A percentile compares a stretch with the other conserved stretches of the same genome.
Conservation (phyloP, 495 filamentous ascomycete species). For the Annulohypoxylon nitens region DNA sequence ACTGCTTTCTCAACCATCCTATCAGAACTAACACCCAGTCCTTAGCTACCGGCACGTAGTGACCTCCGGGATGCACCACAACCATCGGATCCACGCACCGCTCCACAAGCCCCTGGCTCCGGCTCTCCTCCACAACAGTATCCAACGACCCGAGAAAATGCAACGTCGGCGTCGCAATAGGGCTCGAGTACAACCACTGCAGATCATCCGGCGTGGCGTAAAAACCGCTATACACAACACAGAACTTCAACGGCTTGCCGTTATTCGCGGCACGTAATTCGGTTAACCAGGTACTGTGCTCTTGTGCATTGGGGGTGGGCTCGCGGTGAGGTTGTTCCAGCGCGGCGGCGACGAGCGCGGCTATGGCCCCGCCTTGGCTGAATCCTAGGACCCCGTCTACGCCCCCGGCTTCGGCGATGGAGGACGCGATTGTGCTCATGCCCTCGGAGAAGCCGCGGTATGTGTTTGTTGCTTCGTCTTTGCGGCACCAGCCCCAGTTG, state of each 20-base stretch:
- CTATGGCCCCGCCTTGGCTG: slow-evolving; percentile 75
- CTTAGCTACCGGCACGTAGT: slow-evolving; percentile 87
- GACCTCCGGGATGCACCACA: slow-evolving; percentile 90
- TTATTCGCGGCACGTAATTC: slow-evolving; percentile 59
- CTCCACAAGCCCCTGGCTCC: slow-evolving; percentile 74
- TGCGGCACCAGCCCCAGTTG: slow-evolving; percentile 86
- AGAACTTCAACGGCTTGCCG: slow-evolving; percentile 79
- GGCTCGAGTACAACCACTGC: slow-evolving; percentile 80
- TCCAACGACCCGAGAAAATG: slow-evolving; percentile 89
- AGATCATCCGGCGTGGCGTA: slow-evolving; percentile 70
- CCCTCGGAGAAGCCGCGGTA: slow-evolving; percentile 78
- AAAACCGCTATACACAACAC: slow-evolving; percentile 84
- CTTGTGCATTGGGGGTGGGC: slow-evolving; percentile 40
- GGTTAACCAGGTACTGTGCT: slow-evolving; percentile 49
- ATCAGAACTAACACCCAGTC: slow-evolving; percentile 81
- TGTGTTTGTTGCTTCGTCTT: slow-evolving; percentile 67
- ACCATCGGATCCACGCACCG: slow-evolving; percentile 74
- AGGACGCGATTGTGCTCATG: slow-evolving; percentile 68
- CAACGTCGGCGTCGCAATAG: slow-evolving; percentile 80
- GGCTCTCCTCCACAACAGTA: slow-evolving; percentile 84
- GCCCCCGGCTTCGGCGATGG: slow-evolving; percentile 69
- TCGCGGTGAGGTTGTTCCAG: slow-evolving; percentile 65
- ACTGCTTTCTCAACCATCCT: slow-evolving; percentile 76
- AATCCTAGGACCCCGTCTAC: slow-evolving; percentile 84
- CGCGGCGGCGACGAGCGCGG: slow-evolving; percentile 71